Base-by-base conservation (phyloP, 2,329 filamentous ascomycete species). In the Penicillium glabrum region DNA sequence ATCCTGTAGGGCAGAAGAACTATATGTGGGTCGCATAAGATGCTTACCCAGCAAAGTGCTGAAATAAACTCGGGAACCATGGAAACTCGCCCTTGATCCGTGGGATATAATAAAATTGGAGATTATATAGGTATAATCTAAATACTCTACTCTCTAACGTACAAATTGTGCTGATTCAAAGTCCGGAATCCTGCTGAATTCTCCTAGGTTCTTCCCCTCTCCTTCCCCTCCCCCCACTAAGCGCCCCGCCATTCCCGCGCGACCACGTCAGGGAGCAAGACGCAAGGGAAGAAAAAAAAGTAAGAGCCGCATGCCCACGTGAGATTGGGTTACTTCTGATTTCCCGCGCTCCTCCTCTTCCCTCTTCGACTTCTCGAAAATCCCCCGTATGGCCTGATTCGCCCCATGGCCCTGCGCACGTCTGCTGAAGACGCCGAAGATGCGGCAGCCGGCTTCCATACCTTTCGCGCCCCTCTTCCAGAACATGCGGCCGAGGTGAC, bases 401-500 rank as follows among this genome's bases (percentile, higher is more conserved):
- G 51, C 21, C 52, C 48, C 56, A 77, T 79, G 75, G 72, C 71
- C 61, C 71, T 80, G 62, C 66, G 75, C 55, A 67, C 69, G 52
- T 69, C 77, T 60, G 79, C 81, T 65, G 74, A 77, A 64, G 75
- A 77, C 54, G 80, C 81, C 59, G 80, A 84, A 66, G 80, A 84
- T 48, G 77, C 81, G 61, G 82, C 81, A 50, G 74, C 77, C 51
- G 79, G 77, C 55, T 77, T 86, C 58, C 74, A 75, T 58, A 66
- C 72, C 43, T 83, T 85, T 67, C 72, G 81, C 50, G 73, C 75
- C 54, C 76, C 78, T 61, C 77, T 86, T 48, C 79, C 81, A 8
- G 75, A 82, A 51, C 72, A 80, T 63, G 74, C 79, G 33, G 77
- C 79, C 31, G 79, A 83, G 44, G 82, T 86, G 62, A 82, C 82